Evolutionary conservation across 1,284 basidiomycete species (phyloP).

Genomic region (Peniophora sp.): DNA sequence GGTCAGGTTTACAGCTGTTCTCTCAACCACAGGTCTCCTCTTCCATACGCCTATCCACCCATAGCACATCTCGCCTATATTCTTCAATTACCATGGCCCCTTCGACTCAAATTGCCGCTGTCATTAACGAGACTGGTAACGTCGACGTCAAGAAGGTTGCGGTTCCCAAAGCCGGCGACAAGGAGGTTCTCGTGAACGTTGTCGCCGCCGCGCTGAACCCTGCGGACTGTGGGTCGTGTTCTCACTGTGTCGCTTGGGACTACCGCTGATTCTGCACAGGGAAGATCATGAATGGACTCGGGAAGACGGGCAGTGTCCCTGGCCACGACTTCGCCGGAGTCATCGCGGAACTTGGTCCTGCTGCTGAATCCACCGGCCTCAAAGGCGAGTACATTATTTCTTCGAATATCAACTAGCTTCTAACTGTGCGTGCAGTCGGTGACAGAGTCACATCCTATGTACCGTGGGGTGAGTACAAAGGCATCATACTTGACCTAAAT

Average conservation of each 20-base stretch:
- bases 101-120: slow-evolving; percentile 1
- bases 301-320: neutral
- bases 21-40: too few relatives aligned
- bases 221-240: slow-evolving; percentile 4
- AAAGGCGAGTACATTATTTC: neutral
- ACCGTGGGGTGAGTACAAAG: too few relatives aligned
- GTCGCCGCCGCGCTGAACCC: slow-evolving; percentile 6
- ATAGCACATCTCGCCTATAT: too few relatives aligned
- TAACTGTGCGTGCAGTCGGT: too few relatives aligned
- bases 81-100: slow-evolving; percentile 2
- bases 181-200: slow-evolving; percentile 7
- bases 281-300: slow-evolving; percentile 2
- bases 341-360: slow-evolving; percentile 1
- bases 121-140: slow-evolving; percentile 1
- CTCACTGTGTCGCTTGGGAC: neutral
- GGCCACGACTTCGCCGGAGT: slow-evolving; percentile 1
- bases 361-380: neutral
- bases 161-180: slow-evolving; percentile 4
- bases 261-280: neutral
- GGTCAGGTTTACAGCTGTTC: too few relatives aligned
- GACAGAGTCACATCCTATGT: too few relatives aligned
- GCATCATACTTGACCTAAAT: too few relatives aligned
- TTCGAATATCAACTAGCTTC: neutral
- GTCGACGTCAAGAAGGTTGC: slow-evolving; percentile 3
- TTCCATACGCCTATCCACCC: too few relatives aligned